Percentiles rank a stretch among this genome's conserved stretches.
phyloP scores from a whole-genome alignment of 257 asterid genomes.

The Handroanthus guayacan region DNA sequence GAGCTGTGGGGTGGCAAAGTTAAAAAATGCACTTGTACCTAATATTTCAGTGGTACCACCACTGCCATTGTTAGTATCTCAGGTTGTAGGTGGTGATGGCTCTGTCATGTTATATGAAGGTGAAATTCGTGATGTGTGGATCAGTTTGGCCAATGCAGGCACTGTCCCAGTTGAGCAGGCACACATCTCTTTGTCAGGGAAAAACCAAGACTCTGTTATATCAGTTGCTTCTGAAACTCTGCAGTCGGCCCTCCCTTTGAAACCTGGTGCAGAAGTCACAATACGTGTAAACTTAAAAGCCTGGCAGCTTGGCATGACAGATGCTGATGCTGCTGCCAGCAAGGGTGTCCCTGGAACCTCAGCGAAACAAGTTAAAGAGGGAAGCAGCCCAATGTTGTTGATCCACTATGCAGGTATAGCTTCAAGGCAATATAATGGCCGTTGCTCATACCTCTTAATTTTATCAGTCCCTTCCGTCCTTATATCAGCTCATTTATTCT shows the following conservation, averaged over 20 bases:
- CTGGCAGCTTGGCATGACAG: conserved; percentile 85
- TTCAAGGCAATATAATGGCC: conserved; percentile 28
- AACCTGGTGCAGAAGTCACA: conserved; percentile 97
- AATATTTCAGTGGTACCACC: conserved; percentile 83
- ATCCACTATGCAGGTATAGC: conserved; percentile 93
- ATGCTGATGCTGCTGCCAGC: conserved; percentile 64
- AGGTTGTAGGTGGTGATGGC: conserved; percentile 91
- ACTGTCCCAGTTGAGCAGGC: conserved; percentile 97
- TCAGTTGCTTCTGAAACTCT: conserved; percentile 74
- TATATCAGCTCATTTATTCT: conserved; percentile 7
- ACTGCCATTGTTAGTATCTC: conserved; percentile 81
- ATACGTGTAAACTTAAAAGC: conserved; percentile 90
- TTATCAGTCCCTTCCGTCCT: conserved; percentile 7
- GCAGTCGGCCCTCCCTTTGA: conserved; percentile 82
- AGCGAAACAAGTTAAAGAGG: conserved; percentile 78
- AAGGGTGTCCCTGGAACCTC: conserved; percentile 61
- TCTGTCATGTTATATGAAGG: conserved; percentile 94
- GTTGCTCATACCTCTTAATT: conserved; percentile 22
- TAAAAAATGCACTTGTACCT: conserved; percentile 70
- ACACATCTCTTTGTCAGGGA: conserved; percentile 90
- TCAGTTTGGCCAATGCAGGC: conserved; percentile 95
- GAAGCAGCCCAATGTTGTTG: conserved; percentile 86
- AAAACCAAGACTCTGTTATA: conserved; percentile 91
- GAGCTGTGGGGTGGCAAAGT: conserved; percentile 87
- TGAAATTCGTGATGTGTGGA: conserved; percentile 91